Conservation (phyloP, 768 basidiomycete genomes). For the Suillus lakei region DNA sequence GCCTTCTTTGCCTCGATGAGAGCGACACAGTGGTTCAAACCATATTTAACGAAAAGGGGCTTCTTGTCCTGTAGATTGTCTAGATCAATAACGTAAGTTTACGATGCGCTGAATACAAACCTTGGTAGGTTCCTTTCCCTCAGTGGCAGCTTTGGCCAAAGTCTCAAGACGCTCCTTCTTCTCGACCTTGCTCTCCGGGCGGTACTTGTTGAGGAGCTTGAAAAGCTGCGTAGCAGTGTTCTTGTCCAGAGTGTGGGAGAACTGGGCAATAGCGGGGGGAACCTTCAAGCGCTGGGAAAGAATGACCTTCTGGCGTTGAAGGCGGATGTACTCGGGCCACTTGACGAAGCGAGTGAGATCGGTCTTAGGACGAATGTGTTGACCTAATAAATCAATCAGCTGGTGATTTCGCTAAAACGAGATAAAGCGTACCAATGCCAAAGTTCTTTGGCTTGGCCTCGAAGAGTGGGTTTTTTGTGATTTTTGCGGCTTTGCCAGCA, state of each 20-base stretch:
- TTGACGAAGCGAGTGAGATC: conserved; percentile 98
- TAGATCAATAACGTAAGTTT: neutral
- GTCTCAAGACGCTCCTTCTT: conserved; percentile 93
- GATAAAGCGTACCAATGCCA: conserved; percentile 79
- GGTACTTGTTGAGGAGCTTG: conserved; percentile 98
- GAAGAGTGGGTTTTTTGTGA: conserved; percentile 94
- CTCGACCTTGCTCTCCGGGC: conserved; percentile 93
- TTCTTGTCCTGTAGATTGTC: conserved; percentile 76
- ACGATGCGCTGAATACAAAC: conserved; percentile 26
- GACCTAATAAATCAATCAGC: conserved; percentile 58
- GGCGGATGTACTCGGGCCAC: conserved; percentile 98
- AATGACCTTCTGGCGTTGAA: conserved; percentile 98
- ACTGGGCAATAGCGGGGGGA: conserved; percentile 97
- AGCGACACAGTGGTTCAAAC: conserved; percentile 95
- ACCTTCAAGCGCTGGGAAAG: conserved; percentile 98
- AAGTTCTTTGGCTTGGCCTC: conserved; percentile 91
- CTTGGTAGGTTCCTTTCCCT: conserved; percentile 72
- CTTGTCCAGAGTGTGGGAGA: conserved; percentile 98
- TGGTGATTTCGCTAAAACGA: neutral
- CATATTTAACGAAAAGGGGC: conserved; percentile 94
- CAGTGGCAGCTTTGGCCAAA: conserved; percentile 76
- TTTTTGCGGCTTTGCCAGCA: conserved; percentile 74
- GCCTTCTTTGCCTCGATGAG: conserved; percentile 99
- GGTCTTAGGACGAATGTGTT: conserved; percentile 87
- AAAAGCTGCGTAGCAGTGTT: conserved; percentile 98